Base-by-base conservation (phyloP, 2,329 filamentous ascomycete genomes). In the Aspergillus persii region DNA sequence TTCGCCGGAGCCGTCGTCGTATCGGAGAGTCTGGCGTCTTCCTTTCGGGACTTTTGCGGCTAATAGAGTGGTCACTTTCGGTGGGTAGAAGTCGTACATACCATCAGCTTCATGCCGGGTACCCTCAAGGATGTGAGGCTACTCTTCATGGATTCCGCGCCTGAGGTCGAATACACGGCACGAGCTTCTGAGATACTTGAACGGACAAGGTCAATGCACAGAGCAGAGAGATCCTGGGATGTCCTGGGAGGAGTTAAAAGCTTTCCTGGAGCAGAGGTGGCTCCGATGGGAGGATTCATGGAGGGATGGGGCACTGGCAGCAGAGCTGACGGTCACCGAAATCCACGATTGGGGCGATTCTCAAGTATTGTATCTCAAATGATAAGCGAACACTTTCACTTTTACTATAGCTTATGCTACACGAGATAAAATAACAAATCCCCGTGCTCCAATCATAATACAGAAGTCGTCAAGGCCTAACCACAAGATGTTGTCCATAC, bases 61-160 rank as follows among this genome's bases (percentile, higher is more conserved):
- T 58, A 92, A 80, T 27, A 93, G 81, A 1, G 86, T 87, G 0
- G 90, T 93, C 3, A 87, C 89, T 29, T 87, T 81, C 2, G 90
- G 89, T 3, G 90, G 89, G n/a, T 89, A 85, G 6, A 92, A 82
- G 18, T 84, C 88, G 70, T 92, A 92, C 5, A 92, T 78, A 29
- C 27, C 15, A 54, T 55, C 30, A 27, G 44, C 11, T 55, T 49
- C 11, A 55, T 55, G 53, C 44, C 53, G 3, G 53, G 44, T 7
- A 49, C 49, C 5, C 29, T 55, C 3, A 30, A 26, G 46, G 53
- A 55, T 11, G 49, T 49, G n/a, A 31, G 53, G 18, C 7, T 49
- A 18, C 39, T 55, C 39, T 47, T 44, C 12, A 41, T 1, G n/a
- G 36, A 15, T 41, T 15, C 12, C 11, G 15, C 36, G n/a, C n/a